A percentile compares a stretch with the other conserved stretches of the same genome.
Evolutionary conservation across 352 stramenopile genomes (phyloP).

Genomic region (Lagenidium sp.): DNA sequence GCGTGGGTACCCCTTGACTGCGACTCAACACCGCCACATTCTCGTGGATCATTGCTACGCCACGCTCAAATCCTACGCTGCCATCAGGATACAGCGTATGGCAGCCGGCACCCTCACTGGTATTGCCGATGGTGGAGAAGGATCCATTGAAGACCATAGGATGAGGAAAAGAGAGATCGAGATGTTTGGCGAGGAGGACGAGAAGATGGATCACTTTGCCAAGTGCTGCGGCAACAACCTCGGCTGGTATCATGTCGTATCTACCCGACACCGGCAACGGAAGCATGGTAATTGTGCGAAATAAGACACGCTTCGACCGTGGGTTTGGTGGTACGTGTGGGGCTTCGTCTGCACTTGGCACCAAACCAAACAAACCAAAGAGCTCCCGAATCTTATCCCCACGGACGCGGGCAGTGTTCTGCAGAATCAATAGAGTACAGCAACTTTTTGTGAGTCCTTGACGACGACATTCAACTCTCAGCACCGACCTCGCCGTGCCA

Average conservation of each 20-base stretch:
- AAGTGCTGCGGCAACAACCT: conserved; percentile 61
- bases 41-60: conserved; percentile 65
- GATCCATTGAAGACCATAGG: conserved; percentile 85
- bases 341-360: background rate
- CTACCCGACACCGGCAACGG: conserved; percentile 63
- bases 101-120: conserved; percentile 61
- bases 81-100: conserved; percentile 81
- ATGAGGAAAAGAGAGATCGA: conserved; percentile 61
- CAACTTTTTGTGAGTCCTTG: background rate
- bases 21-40: conserved; percentile 55
- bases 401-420: conserved; percentile 57
- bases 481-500: too few species aligned
- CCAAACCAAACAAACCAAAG: conserved; percentile 48
- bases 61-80: conserved; percentile 64
- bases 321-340: conserved; percentile 2
- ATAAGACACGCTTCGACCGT: conserved; percentile 27
- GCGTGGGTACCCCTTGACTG: conserved; percentile 31
- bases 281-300: conserved; percentile 54
- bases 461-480: conserved; percentile 25
- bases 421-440: background rate
- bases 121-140: conserved; percentile 81
- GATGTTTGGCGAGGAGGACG: conserved; percentile 53
- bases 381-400: conserved; percentile 62
- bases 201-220: conserved; percentile 75
- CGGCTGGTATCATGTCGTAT: conserved; percentile 60